Evolutionary conservation across 2,329 filamentous ascomycete genomes (phyloP), one percentile per base, ranked within the genome.

Genomic region (Phialocephala subalpina): DNA sequence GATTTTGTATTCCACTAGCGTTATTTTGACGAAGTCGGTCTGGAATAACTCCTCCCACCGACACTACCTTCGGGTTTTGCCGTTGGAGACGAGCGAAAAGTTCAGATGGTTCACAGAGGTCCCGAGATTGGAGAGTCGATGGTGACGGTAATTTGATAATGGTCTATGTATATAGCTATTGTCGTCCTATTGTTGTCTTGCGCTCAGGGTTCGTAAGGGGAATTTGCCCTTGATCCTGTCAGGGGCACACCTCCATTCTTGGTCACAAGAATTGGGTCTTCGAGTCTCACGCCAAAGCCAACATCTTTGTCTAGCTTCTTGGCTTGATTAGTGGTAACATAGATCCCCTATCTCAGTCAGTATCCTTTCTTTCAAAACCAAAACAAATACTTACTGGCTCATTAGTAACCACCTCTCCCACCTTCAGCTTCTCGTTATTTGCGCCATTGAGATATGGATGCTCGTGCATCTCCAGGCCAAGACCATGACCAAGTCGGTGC

Each of bases 381-480:
- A 38, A 3, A 29, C 38, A 8, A 16, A 4, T 16, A 62, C 69
- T 63, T 64, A 73, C 72, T 7, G 87, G 87, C 76, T 90, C 88
- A 20, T 86, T 85, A 0, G 87, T 89, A 66, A 90, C 89, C 0
- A 83, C 82, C 85, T 90, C 89, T 0, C 87, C 86, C 0, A 84
- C 78, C 55, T 80, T 79, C 6, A 90, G 77, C 1, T 79, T 72
- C 0, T 74, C 77, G 1, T 77, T 78, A 70, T 90, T 90, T 62
- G 85, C 87, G 70, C 89, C 86, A 73, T 90, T 88, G 20, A 90
- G 77, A 69, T 90, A 90, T 0, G 87, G 87, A 42, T 85, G 86
- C 72, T 90, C 87, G 67, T 90, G 87, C 3, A 87, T 87, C 77
- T 90, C 89, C 73, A 90, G 86, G 0, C 87, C 87, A 45, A 90